Evolutionary conservation across 306 rosid genomes (phyloP).

Genomic region (Vigna unguiculata): DNA sequence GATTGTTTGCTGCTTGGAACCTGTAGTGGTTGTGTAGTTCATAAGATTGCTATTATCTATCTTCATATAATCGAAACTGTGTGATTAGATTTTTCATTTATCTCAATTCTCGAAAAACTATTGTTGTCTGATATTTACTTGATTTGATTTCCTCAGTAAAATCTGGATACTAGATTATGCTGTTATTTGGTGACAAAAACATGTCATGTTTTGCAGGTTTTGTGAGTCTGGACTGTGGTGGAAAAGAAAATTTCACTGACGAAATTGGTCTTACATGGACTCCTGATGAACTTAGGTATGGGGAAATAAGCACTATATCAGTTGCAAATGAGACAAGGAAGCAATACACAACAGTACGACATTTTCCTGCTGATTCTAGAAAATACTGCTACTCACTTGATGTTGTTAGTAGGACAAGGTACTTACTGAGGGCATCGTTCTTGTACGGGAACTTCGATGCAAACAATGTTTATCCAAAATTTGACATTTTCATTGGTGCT

Average conservation of each 20-base stretch:
- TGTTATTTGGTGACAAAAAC: constrained; percentile 26
- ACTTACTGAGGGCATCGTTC: constrained; percentile 85
- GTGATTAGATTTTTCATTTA: background rate
- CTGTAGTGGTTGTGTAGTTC: background rate
- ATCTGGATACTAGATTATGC: constrained; percentile 12
- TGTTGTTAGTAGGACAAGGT: constrained; percentile 87
- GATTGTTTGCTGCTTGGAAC: constrained; percentile 23
- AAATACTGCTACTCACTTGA: constrained; percentile 86
- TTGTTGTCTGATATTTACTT: background rate
- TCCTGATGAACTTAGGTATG: constrained; percentile 63
- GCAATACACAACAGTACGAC: constrained; percentile 76
- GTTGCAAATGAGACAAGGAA: constrained; percentile 74
- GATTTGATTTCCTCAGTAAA: constrained; percentile 28
- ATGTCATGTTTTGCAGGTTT: constrained; percentile 65
- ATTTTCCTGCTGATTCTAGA: constrained; percentile 89
- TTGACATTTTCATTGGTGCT: constrained; percentile 90
- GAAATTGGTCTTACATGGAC: constrained; percentile 84
- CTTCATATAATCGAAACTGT: too few species aligned
- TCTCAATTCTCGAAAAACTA: background rate
- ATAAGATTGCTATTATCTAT: background rate
- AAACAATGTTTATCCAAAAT: constrained; percentile 88
- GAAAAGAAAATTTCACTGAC: constrained; percentile 69
- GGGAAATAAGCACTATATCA: constrained; percentile 64
- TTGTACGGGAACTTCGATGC: constrained; percentile 93
- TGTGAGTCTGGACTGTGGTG: constrained; percentile 97